A percentile compares a stretch with the other conserved stretches of the same genome.
phyloP scores from a whole-genome alignment of 139 green algal genomes.

The Mesotaenium endlicherianum region DNA sequence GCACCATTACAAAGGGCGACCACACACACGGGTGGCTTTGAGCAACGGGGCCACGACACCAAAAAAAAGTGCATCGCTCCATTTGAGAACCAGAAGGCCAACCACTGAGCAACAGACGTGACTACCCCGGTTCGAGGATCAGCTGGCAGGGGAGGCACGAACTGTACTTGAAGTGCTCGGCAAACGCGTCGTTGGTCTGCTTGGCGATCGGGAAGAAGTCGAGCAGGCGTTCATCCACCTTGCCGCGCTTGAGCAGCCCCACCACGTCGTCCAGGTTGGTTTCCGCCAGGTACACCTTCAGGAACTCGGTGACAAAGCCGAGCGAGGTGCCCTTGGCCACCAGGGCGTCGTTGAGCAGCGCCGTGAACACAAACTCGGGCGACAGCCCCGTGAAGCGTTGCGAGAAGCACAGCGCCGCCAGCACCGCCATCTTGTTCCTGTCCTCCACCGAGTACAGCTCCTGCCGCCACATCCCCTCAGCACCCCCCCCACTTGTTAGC shows the following conservation, averaged over 20 bases:
- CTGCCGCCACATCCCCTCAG: too few species aligned
- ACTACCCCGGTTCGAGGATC: too few species aligned
- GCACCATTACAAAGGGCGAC: too few species aligned
- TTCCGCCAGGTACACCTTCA: constrained; percentile 61
- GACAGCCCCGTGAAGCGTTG: constrained; percentile 53
- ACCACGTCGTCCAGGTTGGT: constrained; percentile 77
- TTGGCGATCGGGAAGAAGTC: constrained; percentile 89
- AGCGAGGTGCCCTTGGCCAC: constrained; percentile 82
- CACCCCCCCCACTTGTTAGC: too few species aligned
- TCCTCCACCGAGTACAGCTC: constrained; percentile 47
- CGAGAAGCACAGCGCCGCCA: constrained; percentile 42
- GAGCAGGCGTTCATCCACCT: constrained; percentile 78
- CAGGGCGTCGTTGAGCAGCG: constrained; percentile 82
- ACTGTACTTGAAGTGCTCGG: constrained; percentile 76
- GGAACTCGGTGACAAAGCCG: constrained; percentile 85
- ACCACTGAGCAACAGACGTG: too few species aligned
- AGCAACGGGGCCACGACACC: too few species aligned
- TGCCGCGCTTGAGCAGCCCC: constrained; percentile 76
- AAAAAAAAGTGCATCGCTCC: too few species aligned
- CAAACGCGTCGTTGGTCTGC: constrained; percentile 71
- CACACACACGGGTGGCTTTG: too few species aligned
- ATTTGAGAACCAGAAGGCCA: too few species aligned
- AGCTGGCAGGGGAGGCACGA: too few species aligned
- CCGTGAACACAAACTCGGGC: constrained; percentile 74
- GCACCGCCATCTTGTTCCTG: constrained; percentile 42